Percentiles rank a stretch among this genome's conserved stretches.
Conservation (phyloP, 2,329 filamentous ascomycete genomes). For the Sporothrix globosa region DNA sequence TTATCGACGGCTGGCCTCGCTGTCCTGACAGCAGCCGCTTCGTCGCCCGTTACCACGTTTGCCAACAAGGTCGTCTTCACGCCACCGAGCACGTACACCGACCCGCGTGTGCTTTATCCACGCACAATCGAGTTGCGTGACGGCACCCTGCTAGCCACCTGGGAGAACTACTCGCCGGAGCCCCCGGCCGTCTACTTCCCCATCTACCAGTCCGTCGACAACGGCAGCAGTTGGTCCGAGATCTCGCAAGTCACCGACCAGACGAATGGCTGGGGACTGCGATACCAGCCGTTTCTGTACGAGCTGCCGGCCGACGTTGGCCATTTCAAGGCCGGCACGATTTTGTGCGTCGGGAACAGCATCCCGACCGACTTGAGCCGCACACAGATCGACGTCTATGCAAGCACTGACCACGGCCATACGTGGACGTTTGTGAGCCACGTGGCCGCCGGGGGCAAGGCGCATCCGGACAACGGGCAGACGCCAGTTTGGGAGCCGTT, state of each 20-base stretch:
- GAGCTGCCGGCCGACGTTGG: slow-evolving; percentile 62
- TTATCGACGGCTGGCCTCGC: not conserved
- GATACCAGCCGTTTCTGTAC: slow-evolving; percentile 72
- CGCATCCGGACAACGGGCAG: slow-evolving; percentile 64
- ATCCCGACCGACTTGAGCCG: slow-evolving; percentile 59
- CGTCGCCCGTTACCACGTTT: slow-evolving; percentile 25
- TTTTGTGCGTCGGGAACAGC: slow-evolving; percentile 64
- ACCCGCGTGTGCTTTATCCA: slow-evolving; percentile 51
- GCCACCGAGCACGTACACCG: slow-evolving; percentile 50
- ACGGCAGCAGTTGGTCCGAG: slow-evolving; percentile 64
- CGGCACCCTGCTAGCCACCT: slow-evolving; percentile 56
- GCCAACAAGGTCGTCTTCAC: slow-evolving; percentile 46
- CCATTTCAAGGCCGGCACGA: slow-evolving; percentile 62
- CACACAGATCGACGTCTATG: slow-evolving; percentile 72
- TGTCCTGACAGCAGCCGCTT: not conserved
- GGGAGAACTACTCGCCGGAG: slow-evolving; percentile 61
- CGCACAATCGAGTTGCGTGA: slow-evolving; percentile 51
- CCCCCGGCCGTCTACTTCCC: slow-evolving; percentile 60
- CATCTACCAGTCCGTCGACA: slow-evolving; percentile 57
- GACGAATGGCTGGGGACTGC: slow-evolving; percentile 65
- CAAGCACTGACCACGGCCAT: slow-evolving; percentile 60
- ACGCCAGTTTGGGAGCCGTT: slow-evolving; percentile 77
- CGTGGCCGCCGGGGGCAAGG: slow-evolving; percentile 66
- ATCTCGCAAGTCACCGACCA: slow-evolving; percentile 65
- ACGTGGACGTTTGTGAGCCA: slow-evolving; percentile 70